Evolutionary conservation across 371 early-diverging fungal genomes (phyloP).

Genomic region (Rhizomucor miehei): DNA sequence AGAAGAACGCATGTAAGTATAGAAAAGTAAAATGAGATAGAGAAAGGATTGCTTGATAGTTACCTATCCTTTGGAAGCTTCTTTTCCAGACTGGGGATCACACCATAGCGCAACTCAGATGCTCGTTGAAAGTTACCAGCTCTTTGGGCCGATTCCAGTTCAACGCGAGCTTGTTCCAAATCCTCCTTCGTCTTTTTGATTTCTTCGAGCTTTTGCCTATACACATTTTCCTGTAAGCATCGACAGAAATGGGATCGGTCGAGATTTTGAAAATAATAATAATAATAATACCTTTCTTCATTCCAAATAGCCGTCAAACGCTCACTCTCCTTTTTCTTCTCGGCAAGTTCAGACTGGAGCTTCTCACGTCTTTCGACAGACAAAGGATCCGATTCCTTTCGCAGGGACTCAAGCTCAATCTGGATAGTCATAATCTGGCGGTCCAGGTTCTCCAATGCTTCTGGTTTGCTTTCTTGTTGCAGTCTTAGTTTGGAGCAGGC

Average conservation of each 20-base stretch:
- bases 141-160: conserved; percentile 73
- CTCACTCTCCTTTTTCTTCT: conserved; percentile 62
- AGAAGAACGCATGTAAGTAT: too few species aligned
- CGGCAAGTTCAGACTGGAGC: conserved; percentile 62
- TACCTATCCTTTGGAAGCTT: conserved; percentile 60
- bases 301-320: conserved; percentile 69
- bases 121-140: conserved; percentile 74
- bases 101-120: conserved; percentile 81
- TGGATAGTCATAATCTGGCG: conserved; percentile 73
- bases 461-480: conserved; percentile 84
- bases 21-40: too few species aligned
- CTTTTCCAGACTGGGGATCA: conserved; percentile 84
- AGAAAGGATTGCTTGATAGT: conserved; percentile 1
- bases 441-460: conserved; percentile 71
- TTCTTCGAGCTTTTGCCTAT: conserved; percentile 61
- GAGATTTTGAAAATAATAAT: background rate
- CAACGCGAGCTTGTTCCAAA: conserved; percentile 75
- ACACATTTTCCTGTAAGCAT: background rate
- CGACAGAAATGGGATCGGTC: too few species aligned
- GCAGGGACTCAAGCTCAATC: conserved; percentile 73
- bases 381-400: conserved; percentile 69
- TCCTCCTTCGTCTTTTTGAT: conserved; percentile 71
- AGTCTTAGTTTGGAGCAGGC: conserved; percentile 82
- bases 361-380: conserved; percentile 72
- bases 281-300: conserved; percentile 51